A percentile compares a stretch with the other conserved stretches of the same genome.
phyloP scores from a whole-genome alignment of 257 asterid genomes.

The Solanum rostratum region DNA sequence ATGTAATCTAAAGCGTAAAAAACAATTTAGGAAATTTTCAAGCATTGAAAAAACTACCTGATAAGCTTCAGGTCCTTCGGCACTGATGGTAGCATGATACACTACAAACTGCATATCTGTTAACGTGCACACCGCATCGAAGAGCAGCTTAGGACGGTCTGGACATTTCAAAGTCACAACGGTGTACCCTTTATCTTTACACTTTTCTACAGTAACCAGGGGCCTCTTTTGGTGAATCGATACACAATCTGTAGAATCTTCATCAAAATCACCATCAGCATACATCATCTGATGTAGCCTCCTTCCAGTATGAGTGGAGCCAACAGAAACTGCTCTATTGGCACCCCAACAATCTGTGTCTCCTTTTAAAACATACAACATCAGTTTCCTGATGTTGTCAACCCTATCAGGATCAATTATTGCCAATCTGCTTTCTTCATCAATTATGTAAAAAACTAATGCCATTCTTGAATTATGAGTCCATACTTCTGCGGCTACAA shows the following conservation, averaged over 20 bases:
- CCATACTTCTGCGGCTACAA: no score
- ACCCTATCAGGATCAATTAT: conserved; percentile 54
- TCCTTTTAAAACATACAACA: conserved; percentile 52
- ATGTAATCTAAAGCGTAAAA: background rate
- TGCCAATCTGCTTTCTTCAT: conserved; percentile 40
- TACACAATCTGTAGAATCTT: background rate
- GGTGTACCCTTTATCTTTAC: conserved; percentile 27
- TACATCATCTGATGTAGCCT: conserved; percentile 88
- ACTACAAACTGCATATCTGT: conserved; percentile 54
- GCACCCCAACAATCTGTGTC: conserved; percentile 51
- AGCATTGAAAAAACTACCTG: conserved; percentile 21
- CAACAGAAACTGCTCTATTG: conserved; percentile 59
- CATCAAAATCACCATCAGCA: conserved; percentile 39
- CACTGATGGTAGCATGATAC: conserved; percentile 34
- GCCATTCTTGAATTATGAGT: no score
- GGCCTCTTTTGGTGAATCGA: conserved; percentile 19
- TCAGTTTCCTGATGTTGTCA: conserved; percentile 50
- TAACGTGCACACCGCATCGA: no score
- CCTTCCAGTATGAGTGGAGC: conserved; percentile 60
- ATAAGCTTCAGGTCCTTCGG: conserved; percentile 40
- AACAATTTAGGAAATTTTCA: background rate
- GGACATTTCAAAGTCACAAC: no score
- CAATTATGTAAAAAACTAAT: conserved; percentile 62
- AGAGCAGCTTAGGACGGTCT: no score
- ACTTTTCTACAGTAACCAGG: conserved; percentile 28